Base-by-base conservation (phyloP, 1,284 basidiomycete species). In the Leccinum subatratum region DNA sequence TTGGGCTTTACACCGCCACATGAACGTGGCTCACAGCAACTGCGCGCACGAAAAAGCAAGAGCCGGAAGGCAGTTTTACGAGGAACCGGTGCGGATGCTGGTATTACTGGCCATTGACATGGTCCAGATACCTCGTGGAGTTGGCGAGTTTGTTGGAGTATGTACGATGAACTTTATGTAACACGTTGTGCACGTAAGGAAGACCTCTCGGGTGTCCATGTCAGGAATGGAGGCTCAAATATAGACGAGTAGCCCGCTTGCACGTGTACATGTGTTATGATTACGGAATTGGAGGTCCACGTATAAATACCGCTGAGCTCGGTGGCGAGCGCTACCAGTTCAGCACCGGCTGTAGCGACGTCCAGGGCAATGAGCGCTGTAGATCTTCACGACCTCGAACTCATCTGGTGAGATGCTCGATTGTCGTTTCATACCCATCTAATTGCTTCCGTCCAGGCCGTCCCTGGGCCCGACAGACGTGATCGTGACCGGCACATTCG, bases 401-500 rank as follows among this genome's bases (percentile, higher is more conserved):
- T 85, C 71, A 73, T 75, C 73, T 86, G 85, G 84, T 83, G 77
- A 72, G 72, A 70, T 73, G 54, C 64, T 57, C 69, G 54, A 67
- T 67, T 25, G 66, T 42, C 28, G 14, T 48, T 54, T 39, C 18
- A 39, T 63, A 56, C 65, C 67, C 54, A 20, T 57, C 28, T 51
- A 51, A 69, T 63, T 64, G 22, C 62, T 63, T 69, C 65, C 68
- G 59, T 32, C 70, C 60, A 71, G 71, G 72, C 89, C 90, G 32
- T 81, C 85, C 68, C 68, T 79, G 39, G 81, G 82, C 66, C 85
- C 89, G 62, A 80, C 77, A 62, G 78, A 81, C 66, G 90, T 92
- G 66, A 83, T 91, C 70, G 83, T 90, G 67, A 91, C 90, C 20
- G 91, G 91, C 63, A 83, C 87, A 39, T 93, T 93, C 75, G 91